Percentiles rank a stretch among this genome's conserved stretches.
Evolutionary conservation across 2,329 filamentous ascomycete genomes (phyloP).

Genomic region (Aspergillus sojae): DNA sequence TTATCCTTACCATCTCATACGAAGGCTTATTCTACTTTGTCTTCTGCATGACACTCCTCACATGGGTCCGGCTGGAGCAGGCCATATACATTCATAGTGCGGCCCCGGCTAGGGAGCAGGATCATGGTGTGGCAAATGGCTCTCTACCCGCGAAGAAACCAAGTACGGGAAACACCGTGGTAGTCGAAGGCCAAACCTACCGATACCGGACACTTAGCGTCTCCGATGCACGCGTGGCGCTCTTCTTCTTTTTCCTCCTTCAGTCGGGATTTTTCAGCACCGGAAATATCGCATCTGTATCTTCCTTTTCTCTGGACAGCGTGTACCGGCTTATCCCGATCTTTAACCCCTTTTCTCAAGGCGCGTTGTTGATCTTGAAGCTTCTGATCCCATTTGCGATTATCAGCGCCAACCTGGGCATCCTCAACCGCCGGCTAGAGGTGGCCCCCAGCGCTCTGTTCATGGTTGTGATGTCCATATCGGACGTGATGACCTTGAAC

Average conservation of each 20-base stretch:
- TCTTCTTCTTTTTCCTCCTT: conserved; percentile 94
- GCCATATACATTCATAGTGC: conserved; percentile 59
- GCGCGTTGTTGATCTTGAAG: conserved; percentile 82
- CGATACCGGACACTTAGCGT: conserved; percentile 70
- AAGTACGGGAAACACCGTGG: conserved; percentile 37
- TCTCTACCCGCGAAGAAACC: conserved; percentile 29
- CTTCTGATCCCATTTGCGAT: conserved; percentile 90
- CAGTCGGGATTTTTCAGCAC: conserved; percentile 97
- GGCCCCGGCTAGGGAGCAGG: conserved; percentile 20
- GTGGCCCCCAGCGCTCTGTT: conserved; percentile 88
- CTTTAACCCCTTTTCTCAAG: conserved; percentile 92
- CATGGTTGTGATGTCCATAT: conserved; percentile 90
- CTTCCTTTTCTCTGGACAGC: conserved; percentile 89
- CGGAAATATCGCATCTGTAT: conserved; percentile 91
- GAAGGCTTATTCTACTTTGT: conserved; percentile 94
- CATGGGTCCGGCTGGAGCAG: conserved; percentile 92
- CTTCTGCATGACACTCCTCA: conserved; percentile 78
- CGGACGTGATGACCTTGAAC: conserved; percentile 87
- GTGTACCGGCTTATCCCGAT: conserved; percentile 85
- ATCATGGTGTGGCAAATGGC: conserved; percentile 17
- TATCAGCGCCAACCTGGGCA: conserved; percentile 90
- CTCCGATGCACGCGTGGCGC: conserved; percentile 80
- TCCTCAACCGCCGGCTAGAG: conserved; percentile 80
- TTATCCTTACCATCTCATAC: conserved; percentile 96
- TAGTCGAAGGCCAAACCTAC: conserved; percentile 34